Evolutionary conservation across 106 monocot genomes (phyloP), one percentile per base, ranked within the genome.

Genomic region (Dioscorea zingiberensis): DNA sequence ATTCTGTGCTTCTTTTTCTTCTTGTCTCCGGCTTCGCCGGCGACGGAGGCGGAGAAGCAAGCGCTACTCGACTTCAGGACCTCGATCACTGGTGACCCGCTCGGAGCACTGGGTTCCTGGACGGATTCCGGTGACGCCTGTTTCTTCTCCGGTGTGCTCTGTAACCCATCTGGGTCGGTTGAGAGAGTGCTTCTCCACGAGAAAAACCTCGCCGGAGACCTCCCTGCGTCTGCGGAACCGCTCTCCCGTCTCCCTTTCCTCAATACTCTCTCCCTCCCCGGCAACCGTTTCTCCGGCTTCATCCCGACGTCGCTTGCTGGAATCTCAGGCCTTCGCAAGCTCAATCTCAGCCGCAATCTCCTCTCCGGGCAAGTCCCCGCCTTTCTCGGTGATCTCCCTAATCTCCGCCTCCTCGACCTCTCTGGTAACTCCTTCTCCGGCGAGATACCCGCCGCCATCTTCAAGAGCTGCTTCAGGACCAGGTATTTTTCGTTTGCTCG

Each of bases 371-470:
- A 21, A 4, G 46, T 99, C 23, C 98, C 98, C 13, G 63, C 64
- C 13, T 87, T 71, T 62, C 78, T 99, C 66, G 93, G 93, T 54
- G 63, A 66, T 46, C 58, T 89, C 19, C 75, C 80, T 1, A 58
- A 71, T 38, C 86, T 99, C 71, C 78, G 98, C 15, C 84, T 99
- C 21, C 89, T 99, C 45, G 98, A 99, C 73, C 88, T 99, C 73
- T 86, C 84, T 21, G 69, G 76, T 56, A 99, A 99, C 71, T 59
- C 48, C 47, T 87, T 99, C 74, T 77, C 86, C 69, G 98, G 98
- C 44, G 64, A 71, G 54, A 86, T 88, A 55, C 84, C 93, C 7
- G 47, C 63, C 28, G 67, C 54, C 14, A 74, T 94, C 55, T 94
- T 94, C 75, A 7, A 30, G 51, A 73, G 62, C 58, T 99, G 98